Evolutionary conservation across 2,329 filamentous ascomycete genomes (phyloP), one percentile per base, ranked within the genome.

Genomic region (Sodiomyces alkalinus): DNA sequence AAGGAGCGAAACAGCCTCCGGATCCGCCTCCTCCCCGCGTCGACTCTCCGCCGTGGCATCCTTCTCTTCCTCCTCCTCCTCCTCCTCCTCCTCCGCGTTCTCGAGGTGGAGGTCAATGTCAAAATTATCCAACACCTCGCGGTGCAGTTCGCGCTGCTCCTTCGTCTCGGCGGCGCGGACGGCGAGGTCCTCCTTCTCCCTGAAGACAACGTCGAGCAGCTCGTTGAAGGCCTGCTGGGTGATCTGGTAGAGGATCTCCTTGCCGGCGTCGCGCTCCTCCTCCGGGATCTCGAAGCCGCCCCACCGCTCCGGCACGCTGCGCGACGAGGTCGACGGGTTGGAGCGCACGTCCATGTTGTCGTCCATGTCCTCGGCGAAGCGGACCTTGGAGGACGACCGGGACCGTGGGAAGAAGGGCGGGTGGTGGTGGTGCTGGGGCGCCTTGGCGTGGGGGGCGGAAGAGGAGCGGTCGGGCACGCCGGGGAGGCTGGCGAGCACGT

Each of bases 211-310:
- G 44, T 96, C 82, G 1, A 98, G 68, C 3, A 96, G 60, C 52
- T 96, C 85, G 44, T 96, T 94, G 55, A 93, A 82, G 1, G 83
- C 80, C 50, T 93, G 80, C 49, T 94, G 85, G 1, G 82, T 85
- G 18, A 92, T 74, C 48, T 93, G 81, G 44, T 92, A 94, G 1
- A 96, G 58, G 4, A 94, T 79, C 46, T 96, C 83, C 40, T 79
- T 82, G 20, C 82, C 83, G 5, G 82, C 74, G 47, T 93, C 85
- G 33, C 68, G 68, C 48, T 93, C 85, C 1, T 78, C 75, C 39
- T 80, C 73, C 1, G 80, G 79, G 11, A 92, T 74, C 29, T 83
- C 79, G 49, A 81, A 76, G 12, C 77, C 77, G 27, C 76, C 77
- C 75, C 76, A 83, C 32, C 77, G 65, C 48, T 86, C 77, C 9